Conservation (phyloP, 257 asterid species). For the Przewalskia tangutica region DNA sequence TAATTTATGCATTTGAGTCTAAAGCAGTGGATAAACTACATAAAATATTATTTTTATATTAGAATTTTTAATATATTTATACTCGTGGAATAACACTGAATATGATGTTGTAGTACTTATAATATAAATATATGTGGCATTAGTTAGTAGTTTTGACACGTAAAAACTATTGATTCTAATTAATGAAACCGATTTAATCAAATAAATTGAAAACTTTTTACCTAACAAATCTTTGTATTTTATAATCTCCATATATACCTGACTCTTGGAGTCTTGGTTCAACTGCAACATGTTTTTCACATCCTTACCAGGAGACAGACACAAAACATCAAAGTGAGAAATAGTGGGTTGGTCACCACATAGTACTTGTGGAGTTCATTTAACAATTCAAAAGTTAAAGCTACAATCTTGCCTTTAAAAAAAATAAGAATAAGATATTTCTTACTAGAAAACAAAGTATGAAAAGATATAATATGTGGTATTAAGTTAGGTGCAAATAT, state of each 20-base stretch:
- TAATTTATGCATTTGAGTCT: too few species aligned
- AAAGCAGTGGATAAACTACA: too few species aligned
- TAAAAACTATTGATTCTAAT: too few species aligned
- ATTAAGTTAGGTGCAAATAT: background rate
- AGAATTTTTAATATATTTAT: too few species aligned
- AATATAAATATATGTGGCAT: too few species aligned
- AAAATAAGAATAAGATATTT: background rate
- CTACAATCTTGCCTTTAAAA: background rate
- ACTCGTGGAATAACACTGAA: too few species aligned
- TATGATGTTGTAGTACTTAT: too few species aligned
- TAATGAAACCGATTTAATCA: background rate
- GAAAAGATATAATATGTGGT: background rate
- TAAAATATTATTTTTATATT: too few species aligned
- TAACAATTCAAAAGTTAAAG: background rate
- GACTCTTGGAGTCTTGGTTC: background rate
- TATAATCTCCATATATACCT: background rate
- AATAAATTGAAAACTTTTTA: background rate
- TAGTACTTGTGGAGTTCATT: background rate
- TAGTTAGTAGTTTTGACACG: too few species aligned
- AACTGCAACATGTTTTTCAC: background rate
- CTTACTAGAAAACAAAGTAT: background rate
- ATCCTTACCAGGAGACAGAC: background rate
- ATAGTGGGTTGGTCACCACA: background rate
- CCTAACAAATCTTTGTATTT: background rate
- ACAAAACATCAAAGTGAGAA: background rate